Evolutionary conservation across 1,139 yeast genomes (phyloP).

Genomic region (Kurtzmaniella quercitrusa): DNA sequence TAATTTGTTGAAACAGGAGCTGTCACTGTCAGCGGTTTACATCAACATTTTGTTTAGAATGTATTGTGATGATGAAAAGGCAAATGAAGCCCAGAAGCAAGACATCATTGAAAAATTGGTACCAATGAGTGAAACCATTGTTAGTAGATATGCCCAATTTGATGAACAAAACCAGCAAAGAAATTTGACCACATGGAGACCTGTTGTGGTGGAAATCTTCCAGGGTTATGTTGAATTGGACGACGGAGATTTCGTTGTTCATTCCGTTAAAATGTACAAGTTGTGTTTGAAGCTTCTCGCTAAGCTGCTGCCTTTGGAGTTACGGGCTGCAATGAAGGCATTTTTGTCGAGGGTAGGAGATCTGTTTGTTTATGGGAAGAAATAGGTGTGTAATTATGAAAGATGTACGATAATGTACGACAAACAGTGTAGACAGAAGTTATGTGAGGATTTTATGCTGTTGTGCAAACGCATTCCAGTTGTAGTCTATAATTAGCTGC

Average conservation of each 20-base stretch:
- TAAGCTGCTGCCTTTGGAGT: conserved; percentile 64
- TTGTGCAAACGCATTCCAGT: no score
- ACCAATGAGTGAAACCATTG: conserved; percentile 67
- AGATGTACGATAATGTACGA: not conserved
- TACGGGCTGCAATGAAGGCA: conserved; percentile 61
- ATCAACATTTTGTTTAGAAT: conserved; percentile 76
- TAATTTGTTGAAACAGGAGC: conserved; percentile 85
- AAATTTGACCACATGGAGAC: conserved; percentile 82
- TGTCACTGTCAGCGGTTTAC: conserved; percentile 84
- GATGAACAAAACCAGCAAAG: conserved; percentile 77
- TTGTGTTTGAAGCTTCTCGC: conserved; percentile 63
- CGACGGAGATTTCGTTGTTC: conserved; percentile 63
- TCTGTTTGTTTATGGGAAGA: conserved; percentile 30
- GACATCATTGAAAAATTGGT: conserved; percentile 53
- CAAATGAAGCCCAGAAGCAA: conserved; percentile 28
- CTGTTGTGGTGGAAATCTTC: conserved; percentile 81
- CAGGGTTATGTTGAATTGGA: conserved; percentile 79
- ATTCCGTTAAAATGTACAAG: conserved; percentile 65
- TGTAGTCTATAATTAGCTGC: no score
- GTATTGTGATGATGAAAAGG: conserved; percentile 64
- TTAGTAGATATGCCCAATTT: conserved; percentile 64
- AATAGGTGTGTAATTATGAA: not conserved
- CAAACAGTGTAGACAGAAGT: no score
- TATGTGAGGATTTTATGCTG: no score
- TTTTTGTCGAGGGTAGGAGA: conserved; percentile 73